Base-by-base conservation (phyloP, 106 monocot genomes). In the Cymbidium sinense region DNA sequence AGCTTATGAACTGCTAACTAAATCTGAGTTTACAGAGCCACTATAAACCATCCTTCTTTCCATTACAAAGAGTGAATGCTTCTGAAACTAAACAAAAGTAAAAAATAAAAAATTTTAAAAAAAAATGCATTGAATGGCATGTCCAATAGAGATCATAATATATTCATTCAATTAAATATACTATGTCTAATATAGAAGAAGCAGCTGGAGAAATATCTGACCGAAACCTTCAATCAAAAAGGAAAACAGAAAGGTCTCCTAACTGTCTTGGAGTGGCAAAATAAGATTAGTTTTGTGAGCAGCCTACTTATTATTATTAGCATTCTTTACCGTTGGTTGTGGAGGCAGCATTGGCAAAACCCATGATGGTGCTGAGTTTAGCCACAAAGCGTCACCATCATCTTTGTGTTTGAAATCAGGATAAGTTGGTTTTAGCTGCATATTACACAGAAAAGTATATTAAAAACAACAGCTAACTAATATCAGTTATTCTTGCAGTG, bases 401-500 rank as follows among this genome's bases (percentile, higher is more conserved):
- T 70, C 78, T 35, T 84, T 93, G 28, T 90, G 79, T 13, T 44
- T 90, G 64, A 93, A 93, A 80, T 93, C 93, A 47, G 93, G 93
- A 39, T 34, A 86, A 23, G 82, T 88, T 33, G 70, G 52, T 43
- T 77, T 86, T 75, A 73, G 37, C 93, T 93, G 86, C 73, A 84
- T 28, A 20, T 76, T 20, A 11, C 52, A 35, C 20, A 52, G 13
- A 47, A 20, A 13, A 75, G 17, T n/a, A n/a, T 76, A 34, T 18
- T 28, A 2, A 50, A 8, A 74, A 4, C 19, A 73, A 64, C 67
- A 23, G 2, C 0, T n/a, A n/a, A n/a, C n/a, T 13, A 67, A 67
- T 67, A 31, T 67, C n/a, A 67, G 1, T 47, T 30, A 67, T 65
- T 65, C 11, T 65, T 58, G 21, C 3, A 6, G 20, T 21, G 7